Evolutionary conservation across 75 land plant species (phyloP).

Genomic region (Picea sitchensis): DNA sequence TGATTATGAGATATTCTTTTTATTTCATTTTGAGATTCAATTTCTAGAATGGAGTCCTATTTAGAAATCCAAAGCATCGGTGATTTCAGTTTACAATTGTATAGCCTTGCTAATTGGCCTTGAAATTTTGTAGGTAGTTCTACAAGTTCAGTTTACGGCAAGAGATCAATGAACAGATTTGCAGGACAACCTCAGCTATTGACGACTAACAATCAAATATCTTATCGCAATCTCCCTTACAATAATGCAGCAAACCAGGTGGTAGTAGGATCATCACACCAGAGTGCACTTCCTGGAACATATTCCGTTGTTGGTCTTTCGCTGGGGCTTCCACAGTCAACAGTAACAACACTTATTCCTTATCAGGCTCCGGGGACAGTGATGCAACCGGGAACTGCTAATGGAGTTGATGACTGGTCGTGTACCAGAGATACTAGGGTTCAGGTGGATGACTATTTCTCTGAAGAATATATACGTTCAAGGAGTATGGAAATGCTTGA

Average conservation of each 20-base stretch:
- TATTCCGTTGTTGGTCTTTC: slow-evolving; percentile 35
- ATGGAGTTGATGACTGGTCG: slow-evolving; percentile 46
- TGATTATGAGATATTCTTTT: neutral
- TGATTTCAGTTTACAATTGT: neutral
- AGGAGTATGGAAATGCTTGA: slow-evolving; percentile 79
- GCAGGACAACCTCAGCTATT: slow-evolving; percentile 19
- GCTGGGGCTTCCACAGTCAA: slow-evolving; percentile 49
- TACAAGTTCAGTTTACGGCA: slow-evolving; percentile 12
- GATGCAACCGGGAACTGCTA: slow-evolving; percentile 19
- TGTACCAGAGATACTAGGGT: slow-evolving; percentile 35
- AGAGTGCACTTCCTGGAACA: slow-evolving; percentile 16
- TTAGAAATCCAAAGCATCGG: neutral
- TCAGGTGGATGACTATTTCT: slow-evolving; percentile 51
- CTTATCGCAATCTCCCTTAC: slow-evolving; percentile 21
- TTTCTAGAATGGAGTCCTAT: neutral
- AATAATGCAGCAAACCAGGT: slow-evolving; percentile 24
- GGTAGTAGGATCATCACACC: slow-evolving; percentile 16
- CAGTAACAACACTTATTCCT: slow-evolving; percentile 16
- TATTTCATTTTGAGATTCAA: neutral
- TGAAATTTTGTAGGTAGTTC: slow-evolving; percentile 5
- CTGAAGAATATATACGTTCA: slow-evolving; percentile 83
- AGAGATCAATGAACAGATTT: slow-evolving; percentile 19
- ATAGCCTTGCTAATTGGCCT: neutral
- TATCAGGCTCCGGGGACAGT: slow-evolving; percentile 20
- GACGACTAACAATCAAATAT: slow-evolving; percentile 18